A percentile compares a stretch with the other conserved stretches of the same genome.
These are phyloP conservation scores for Fusarium hostae DNA, from an alignment of 2,329 filamentous ascomycete genomes.

Conservation along the genomic window DNA sequence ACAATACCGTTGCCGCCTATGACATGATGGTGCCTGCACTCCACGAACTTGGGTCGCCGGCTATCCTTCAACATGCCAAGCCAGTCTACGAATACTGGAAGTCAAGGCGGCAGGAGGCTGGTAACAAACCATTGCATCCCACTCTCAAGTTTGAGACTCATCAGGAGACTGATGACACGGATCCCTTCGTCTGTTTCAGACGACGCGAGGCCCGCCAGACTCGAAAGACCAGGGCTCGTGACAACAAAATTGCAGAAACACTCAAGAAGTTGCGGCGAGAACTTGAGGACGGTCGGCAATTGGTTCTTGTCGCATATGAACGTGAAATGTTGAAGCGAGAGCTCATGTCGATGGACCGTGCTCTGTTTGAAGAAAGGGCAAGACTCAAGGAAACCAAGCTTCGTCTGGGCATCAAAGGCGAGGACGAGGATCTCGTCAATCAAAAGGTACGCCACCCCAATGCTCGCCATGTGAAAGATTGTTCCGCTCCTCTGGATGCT, in stretches of 20 bases:
- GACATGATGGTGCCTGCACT: slow-evolving; percentile 79
- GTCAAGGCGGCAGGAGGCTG: slow-evolving; percentile 70
- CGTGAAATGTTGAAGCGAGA: slow-evolving; percentile 85
- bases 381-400: slow-evolving; percentile 89
- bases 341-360: slow-evolving; percentile 77
- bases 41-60: slow-evolving; percentile 60
- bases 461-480: slow-evolving; percentile 43
- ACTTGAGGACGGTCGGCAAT: slow-evolving; percentile 85
- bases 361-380: slow-evolving; percentile 84
- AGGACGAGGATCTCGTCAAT: slow-evolving; percentile 95
- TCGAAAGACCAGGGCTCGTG: slow-evolving; percentile 91
- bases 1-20: slow-evolving; percentile 84
- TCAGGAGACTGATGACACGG: slow-evolving; percentile 92
- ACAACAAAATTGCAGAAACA: slow-evolving; percentile 94
- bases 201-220: slow-evolving; percentile 93
- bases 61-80: slow-evolving; percentile 71
- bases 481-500: slow-evolving; percentile 43
- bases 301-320: slow-evolving; percentile 80
- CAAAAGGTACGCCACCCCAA: slow-evolving; percentile 76
- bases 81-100: slow-evolving; percentile 93
- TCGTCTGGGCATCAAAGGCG: slow-evolving; percentile 86
- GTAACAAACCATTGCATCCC: slow-evolving; percentile 79
- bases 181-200: slow-evolving; percentile 98
- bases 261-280: slow-evolving; percentile 91
- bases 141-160: slow-evolving; percentile 93